phyloP scores from a whole-genome alignment of 1,284 basidiomycete species.

The Coniferiporia weirii region DNA sequence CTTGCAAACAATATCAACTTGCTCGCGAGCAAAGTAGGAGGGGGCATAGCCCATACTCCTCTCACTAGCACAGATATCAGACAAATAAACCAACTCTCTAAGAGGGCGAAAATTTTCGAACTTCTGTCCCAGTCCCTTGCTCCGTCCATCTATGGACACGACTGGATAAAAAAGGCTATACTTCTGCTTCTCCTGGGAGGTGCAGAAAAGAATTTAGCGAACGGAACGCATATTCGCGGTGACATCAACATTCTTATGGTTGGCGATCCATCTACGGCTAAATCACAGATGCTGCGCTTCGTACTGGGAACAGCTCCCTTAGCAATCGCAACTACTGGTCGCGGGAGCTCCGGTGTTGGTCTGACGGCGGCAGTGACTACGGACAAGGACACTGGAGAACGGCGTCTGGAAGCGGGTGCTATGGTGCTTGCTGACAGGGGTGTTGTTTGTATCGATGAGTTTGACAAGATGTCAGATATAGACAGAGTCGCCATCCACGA shows the following conservation, averaged over 20 bases:
- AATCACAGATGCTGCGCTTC: constrained; percentile 95
- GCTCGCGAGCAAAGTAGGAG: constrained; percentile 94
- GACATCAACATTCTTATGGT: constrained; percentile 99
- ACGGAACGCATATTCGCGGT: constrained; percentile 98
- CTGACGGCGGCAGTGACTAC: constrained; percentile 99
- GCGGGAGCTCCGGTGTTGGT: constrained; percentile 97
- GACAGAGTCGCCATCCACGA: constrained; percentile 99
- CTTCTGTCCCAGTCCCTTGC: constrained; percentile 94
- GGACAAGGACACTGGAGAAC: constrained; percentile 96
- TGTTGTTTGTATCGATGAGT: constrained; percentile 99
- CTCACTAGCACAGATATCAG: constrained; percentile 95
- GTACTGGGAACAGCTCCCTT: constrained; percentile 95
- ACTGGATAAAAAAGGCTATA: constrained; percentile 94
- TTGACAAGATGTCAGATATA: constrained; percentile 99
- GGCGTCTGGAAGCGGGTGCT: constrained; percentile 94
- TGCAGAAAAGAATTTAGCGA: constrained; percentile 95
- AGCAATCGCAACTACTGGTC: constrained; percentile 96
- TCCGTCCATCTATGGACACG: constrained; percentile 95
- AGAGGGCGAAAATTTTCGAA: constrained; percentile 80
- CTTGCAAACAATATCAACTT: constrained; percentile 95
- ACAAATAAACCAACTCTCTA: constrained; percentile 92
- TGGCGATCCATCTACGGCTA: constrained; percentile 97
- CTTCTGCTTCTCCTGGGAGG: constrained; percentile 92
- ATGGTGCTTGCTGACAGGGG: constrained; percentile 99
- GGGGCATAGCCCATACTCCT: constrained; percentile 90